Evolutionary conservation across 2,329 filamentous ascomycete genomes (phyloP), one percentile per base, ranked within the genome.

Genomic region (Pochonia chlamydosporia): DNA sequence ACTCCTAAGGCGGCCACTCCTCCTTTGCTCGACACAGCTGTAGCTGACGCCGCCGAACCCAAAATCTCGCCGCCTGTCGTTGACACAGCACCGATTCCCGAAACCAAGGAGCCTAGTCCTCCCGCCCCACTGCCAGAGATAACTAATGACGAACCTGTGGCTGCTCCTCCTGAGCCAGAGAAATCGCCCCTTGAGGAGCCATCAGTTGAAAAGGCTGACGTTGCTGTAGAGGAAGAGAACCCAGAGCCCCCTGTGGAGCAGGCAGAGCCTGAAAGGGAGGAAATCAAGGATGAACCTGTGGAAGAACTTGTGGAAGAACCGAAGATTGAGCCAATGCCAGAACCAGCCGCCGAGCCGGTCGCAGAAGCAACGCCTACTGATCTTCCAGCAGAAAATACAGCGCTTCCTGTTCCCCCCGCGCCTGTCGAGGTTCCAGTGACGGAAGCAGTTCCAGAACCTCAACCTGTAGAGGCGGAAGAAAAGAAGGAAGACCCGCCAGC

Each of bases 231-330:
- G 9, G 42, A 16, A 30, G 28, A 33, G n/a, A 11, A 45, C 24
- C 3, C 18, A 6, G 37, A 37, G n/a, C 18, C 18, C 8, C 6
- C 28, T 13, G 18, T 39, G 1, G 35, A 23, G 9, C 61, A 63
- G 16, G 23, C 47, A 3, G 26, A 43, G 8, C 62, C 61, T 26
- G 58, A 64, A 7, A 31, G 6, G 3, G 16, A 24, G 13, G 25
- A 37, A n/a, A 8, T 16, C 11, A n/a, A 11, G n/a, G 44, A 37
- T 25, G 41, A 26, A 36, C 14, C 35, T 4, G 25, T 18, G 14
- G 18, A 18, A 44, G 48, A 43, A 36, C 39, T 20, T 25, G 24
- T 16, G 18, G 48, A 44, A 20, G 42, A 18, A 13, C 26, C 43
- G 9, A 44, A 39, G 16, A 16, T 47, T 30, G 50, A 57, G 20